A percentile compares a stretch with the other conserved stretches of the same genome.
These are phyloP conservation scores for Xerocomus spinulosus DNA, from an alignment of 768 basidiomycete species.

Conservation along the genomic window DNA sequence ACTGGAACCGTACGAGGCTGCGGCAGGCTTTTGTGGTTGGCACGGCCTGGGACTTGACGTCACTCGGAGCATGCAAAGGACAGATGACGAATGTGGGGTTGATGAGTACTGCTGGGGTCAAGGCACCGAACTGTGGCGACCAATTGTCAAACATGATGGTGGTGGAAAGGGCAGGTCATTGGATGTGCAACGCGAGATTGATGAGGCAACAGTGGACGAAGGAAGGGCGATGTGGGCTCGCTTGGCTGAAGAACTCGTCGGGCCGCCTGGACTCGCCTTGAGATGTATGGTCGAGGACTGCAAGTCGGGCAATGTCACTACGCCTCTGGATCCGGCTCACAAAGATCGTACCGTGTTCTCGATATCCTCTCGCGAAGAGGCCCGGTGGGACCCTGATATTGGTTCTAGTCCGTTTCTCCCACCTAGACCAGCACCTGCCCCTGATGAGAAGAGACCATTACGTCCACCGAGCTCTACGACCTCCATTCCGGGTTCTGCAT, in stretches of 20 bases:
- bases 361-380: not conserved
- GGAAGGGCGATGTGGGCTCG: constrained; percentile 19
- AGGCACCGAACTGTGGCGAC: not conserved
- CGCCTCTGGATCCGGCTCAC: not conserved
- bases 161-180: not conserved
- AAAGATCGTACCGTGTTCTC: not conserved
- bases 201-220: constrained; percentile 24
- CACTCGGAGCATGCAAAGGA: not conserved
- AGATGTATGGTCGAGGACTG: not conserved
- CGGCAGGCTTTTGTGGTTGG: constrained; percentile 29
- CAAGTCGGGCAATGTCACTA: not conserved
- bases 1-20: constrained; percentile 24
- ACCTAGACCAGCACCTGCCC: not conserved
- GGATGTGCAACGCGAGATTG: constrained; percentile 10
- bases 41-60: constrained; percentile 19
- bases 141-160: not conserved
- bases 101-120: not conserved
- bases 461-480: not conserved
- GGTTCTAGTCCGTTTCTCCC: not conserved
- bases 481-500: not conserved
- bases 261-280: constrained; percentile 11
- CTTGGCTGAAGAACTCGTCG: constrained; percentile 20
- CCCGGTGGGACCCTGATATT: constrained; percentile 17
- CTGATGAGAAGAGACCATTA: not conserved
- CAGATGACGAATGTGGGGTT: no score